Percentiles rank a stretch among this genome's conserved stretches.
Conservation (phyloP, 345 rosid species). For the Eucalyptus guilfoylei region DNA sequence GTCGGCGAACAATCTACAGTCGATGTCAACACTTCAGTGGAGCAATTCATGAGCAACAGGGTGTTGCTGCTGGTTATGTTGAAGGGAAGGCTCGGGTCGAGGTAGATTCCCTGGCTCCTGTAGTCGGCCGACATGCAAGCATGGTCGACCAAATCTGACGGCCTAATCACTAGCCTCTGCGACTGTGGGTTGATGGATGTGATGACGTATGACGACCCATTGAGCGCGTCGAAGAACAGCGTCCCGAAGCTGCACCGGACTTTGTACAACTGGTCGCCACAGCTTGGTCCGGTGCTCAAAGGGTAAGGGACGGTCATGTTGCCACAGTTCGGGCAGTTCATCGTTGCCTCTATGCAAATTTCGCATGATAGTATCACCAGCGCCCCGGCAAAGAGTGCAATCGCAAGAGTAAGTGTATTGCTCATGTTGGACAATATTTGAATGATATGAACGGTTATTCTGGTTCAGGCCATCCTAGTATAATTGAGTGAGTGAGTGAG, state of each 20-base stretch:
- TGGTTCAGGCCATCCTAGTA: not conserved
- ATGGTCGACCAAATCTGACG: slow-evolving; percentile 4
- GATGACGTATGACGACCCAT: slow-evolving; percentile 29
- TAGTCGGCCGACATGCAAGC: slow-evolving; percentile 31
- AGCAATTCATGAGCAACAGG: slow-evolving; percentile 34
- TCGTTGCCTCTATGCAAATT: not conserved
- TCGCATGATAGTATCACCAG: not conserved
- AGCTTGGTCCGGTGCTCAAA: slow-evolving; percentile 4
- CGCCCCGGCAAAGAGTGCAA: not conserved
- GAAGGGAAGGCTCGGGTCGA: slow-evolving; percentile 31
- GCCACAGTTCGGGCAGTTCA: slow-evolving; percentile 8
- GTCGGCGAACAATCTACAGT: slow-evolving; percentile 23
- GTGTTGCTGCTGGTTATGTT: slow-evolving; percentile 37
- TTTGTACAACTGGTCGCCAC: slow-evolving; percentile 14
- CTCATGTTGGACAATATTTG: not conserved
- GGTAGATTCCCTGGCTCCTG: slow-evolving; percentile 21
- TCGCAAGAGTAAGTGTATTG: not conserved
- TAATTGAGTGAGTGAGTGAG: not conserved
- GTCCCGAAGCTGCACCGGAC: slow-evolving; percentile 1
- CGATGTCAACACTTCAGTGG: slow-evolving; percentile 12
- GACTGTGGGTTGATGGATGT: slow-evolving; percentile 25
- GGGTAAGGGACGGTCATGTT: slow-evolving; percentile 13
- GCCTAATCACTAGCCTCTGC: slow-evolving; percentile 22
- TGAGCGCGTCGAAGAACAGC: not conserved
- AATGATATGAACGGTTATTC: not conserved